Evolutionary conservation across 2,329 filamentous ascomycete genomes (phyloP), one percentile per base, ranked within the genome.

Genomic region (Fusarium sarcochroum): DNA sequence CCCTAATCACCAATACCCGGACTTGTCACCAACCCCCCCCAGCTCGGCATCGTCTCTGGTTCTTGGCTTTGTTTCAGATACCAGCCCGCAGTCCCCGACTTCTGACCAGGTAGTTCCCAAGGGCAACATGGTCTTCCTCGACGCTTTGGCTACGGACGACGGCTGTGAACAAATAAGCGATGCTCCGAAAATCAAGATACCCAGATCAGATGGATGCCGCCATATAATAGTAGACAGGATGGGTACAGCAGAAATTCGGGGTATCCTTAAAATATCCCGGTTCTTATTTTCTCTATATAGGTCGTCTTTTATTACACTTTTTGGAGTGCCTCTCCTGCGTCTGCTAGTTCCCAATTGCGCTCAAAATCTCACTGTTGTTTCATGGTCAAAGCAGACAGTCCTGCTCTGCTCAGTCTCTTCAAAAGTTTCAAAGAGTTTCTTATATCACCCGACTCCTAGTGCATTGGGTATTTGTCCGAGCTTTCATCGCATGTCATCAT

Each of bases 401-500:
- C 51, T 58, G 32, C 38, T 51, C 20, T 58, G 32, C 51, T 32
- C 58, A 52, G 32, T 47, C 54, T 58, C 59, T 49, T 57, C 17
- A 38, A 63, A 65, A 63, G 52, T 47, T 49, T 53, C 37, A 42
- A 51, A 60, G 54, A 60, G 52, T 58, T 46, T 35, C 55, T 40
- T 46, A 60, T 54, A 48, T 58, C 44, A 49, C 48, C 48, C 32
- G 49, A 49, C 57, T 61, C 55, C 48, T 58, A 61, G 52, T 64
- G 65, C 56, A 42, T 57, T 58, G 63, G 66, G 53, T 60, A 64
- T 66, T 58, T 63, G 58, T 53, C 58, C 55, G 51, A 72, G 52
- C 58, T 66, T 68, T 69, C 61, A 47, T 72, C 58, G 60, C 59
- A 68, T 69, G 59, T 72, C 69, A 68, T 72, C 66, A 73, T 73